A percentile compares a stretch with the other conserved stretches of the same genome.
Evolutionary conservation across 176 grass and related monocot species (phyloP).

Genomic region (Chloris gayana): DNA sequence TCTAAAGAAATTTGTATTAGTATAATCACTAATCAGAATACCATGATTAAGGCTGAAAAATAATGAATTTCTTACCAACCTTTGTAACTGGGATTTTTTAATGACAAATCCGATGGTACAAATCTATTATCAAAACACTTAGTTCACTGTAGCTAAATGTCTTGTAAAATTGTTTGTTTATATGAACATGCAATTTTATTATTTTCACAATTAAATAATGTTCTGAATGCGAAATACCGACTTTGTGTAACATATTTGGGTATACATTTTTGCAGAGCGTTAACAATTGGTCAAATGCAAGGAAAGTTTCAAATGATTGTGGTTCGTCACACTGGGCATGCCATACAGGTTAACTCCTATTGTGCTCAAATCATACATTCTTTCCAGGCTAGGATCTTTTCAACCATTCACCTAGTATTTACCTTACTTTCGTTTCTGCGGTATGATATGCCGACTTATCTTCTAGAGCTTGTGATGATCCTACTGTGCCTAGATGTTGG

Average conservation of each 20-base stretch:
- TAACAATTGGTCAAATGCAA: constrained; percentile 99
- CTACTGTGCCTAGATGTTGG: constrained; percentile 2
- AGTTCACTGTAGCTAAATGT: constrained; percentile 6
- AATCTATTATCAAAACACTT: background rate
- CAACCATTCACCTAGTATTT: background rate
- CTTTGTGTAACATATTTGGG: constrained; percentile 28
- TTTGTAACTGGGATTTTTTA: constrained; percentile 17
- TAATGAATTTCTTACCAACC: background rate
- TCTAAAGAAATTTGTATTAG: constrained; percentile 1
- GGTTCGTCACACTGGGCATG: constrained; percentile 91
- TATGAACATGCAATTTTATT: background rate
- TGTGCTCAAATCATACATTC: constrained; percentile 13
- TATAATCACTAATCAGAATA: background rate
- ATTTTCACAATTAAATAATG: background rate
- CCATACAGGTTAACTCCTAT: constrained; percentile 80
- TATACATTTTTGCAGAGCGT: constrained; percentile 59
- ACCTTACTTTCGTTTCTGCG: background rate
- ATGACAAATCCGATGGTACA: constrained; percentile 5
- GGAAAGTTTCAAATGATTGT: constrained; percentile 96
- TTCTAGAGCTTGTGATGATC: constrained; percentile 7
- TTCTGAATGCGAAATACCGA: constrained; percentile 21
- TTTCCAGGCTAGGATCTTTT: constrained; percentile 19
- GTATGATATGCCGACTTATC: constrained; percentile 2
- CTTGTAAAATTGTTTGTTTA: constrained; percentile 28
- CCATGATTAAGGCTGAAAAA: background rate